These are phyloP conservation scores for Sclerotinia nivalis DNA, from an alignment of 2,329 filamentous ascomycete genomes.

Conservation along the genomic window DNA sequence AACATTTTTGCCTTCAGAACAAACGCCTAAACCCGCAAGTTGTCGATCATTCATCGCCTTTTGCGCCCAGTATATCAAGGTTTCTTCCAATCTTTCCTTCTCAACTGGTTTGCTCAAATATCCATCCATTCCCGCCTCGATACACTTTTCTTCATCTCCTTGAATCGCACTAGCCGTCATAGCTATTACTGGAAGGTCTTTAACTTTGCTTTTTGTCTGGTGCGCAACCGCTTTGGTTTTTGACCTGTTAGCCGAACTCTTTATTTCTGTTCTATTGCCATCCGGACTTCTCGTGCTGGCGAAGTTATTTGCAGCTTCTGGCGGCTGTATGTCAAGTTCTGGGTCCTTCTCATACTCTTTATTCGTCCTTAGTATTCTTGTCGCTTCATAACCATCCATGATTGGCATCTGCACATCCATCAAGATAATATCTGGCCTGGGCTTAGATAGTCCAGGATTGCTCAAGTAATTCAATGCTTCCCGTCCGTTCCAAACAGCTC, in stretches of 20 bases:
- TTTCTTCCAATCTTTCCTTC: constrained; percentile 31
- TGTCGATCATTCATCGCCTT: background rate
- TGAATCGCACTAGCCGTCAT: constrained; percentile 53
- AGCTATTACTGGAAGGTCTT: constrained; percentile 50
- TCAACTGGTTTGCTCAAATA: constrained; percentile 54
- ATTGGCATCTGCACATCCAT: constrained; percentile 58
- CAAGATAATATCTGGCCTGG: constrained; percentile 33
- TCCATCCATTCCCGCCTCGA: constrained; percentile 53
- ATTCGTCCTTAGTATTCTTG: constrained; percentile 47
- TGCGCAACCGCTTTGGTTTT: background rate
- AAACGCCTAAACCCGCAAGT: background rate
- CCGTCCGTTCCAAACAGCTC: constrained; percentile 36
- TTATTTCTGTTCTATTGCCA: constrained; percentile 26
- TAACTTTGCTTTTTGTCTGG: constrained; percentile 35
- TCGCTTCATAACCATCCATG: constrained; percentile 52
- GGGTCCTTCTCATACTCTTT: constrained; percentile 22
- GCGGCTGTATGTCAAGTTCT: background rate
- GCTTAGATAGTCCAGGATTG: constrained; percentile 26
- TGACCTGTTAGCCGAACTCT: background rate
- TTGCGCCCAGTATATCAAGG: constrained; percentile 34
- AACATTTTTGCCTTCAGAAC: background rate
- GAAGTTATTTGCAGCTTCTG: constrained; percentile 41
- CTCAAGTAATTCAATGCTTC: constrained; percentile 36
- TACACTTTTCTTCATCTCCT: constrained; percentile 50
- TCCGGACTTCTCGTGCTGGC: background rate